A percentile compares a stretch with the other conserved stretches of the same genome.
Evolutionary conservation across 2,329 filamentous ascomycete species (phyloP).

Genomic region (Aschersonia sp.): DNA sequence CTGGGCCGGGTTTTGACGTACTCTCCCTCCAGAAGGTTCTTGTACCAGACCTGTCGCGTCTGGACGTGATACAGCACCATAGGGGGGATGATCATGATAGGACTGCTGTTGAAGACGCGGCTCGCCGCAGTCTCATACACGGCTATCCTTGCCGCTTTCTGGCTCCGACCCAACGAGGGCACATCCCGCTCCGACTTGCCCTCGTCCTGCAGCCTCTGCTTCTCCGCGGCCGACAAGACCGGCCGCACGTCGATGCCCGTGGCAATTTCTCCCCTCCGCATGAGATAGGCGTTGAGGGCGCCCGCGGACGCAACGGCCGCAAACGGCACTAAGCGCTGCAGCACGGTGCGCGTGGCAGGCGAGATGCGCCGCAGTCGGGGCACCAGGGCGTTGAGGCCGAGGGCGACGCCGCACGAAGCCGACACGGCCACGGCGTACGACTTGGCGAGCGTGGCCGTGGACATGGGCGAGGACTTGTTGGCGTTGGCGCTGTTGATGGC

Average conservation of each 20-base stretch:
- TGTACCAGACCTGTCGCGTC: constrained; percentile 25
- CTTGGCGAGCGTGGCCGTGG: constrained; percentile 64
- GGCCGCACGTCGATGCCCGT: constrained; percentile 88
- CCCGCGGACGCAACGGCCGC: constrained; percentile 87
- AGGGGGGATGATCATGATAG: constrained; percentile 93
- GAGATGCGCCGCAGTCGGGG: constrained; percentile 63
- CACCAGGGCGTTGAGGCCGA: constrained; percentile 82
- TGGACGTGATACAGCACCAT: constrained; percentile 76
- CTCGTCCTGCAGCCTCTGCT: constrained; percentile 37
- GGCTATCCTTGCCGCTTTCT: constrained; percentile 74
- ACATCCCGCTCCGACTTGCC: constrained; percentile 51
- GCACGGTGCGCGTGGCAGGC: constrained; percentile 59
- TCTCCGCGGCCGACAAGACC: constrained; percentile 57
- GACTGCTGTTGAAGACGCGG: constrained; percentile 83
- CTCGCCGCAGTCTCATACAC: constrained; percentile 88
- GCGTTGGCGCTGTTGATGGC: constrained; percentile 96
- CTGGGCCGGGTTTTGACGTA: constrained; percentile 70
- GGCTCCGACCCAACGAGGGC: constrained; percentile 68
- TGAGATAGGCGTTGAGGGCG: constrained; percentile 89
- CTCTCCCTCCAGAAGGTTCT: constrained; percentile 39
- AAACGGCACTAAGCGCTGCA: constrained; percentile 85
- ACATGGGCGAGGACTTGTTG: constrained; percentile 90
- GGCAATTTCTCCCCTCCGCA: constrained; percentile 92
- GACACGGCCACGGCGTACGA: constrained; percentile 87
- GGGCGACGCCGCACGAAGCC: constrained; percentile 84